phyloP scores from a whole-genome alignment of 306 rosid genomes.

The Sicyos edulis region DNA sequence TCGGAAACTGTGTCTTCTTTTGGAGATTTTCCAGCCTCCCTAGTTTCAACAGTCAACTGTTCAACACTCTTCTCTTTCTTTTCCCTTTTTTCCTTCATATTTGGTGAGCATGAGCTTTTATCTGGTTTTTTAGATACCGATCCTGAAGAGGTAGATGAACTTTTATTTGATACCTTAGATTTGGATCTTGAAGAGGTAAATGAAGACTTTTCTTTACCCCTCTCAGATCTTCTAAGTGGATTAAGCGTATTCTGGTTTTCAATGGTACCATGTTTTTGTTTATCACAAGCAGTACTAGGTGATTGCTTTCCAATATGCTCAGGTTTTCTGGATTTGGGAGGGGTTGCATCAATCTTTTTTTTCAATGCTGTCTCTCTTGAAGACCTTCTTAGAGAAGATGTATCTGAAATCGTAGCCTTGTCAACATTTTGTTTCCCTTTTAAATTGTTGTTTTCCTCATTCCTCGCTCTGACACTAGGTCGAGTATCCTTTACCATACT shows the following conservation, averaged over 20 bases:
- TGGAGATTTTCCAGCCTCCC: constrained; percentile 30
- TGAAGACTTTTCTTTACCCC: constrained; percentile 32
- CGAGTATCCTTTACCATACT: constrained; percentile 50
- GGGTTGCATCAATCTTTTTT: constrained; percentile 28
- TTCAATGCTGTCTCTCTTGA: constrained; percentile 34
- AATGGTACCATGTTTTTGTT: constrained; percentile 34
- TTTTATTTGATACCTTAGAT: constrained; percentile 24
- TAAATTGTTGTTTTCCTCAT: constrained; percentile 32
- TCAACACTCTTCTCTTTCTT: constrained; percentile 45
- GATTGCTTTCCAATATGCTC: constrained; percentile 34
- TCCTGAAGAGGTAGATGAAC: constrained; percentile 34
- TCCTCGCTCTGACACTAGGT: constrained; percentile 40
- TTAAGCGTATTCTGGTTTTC: constrained; percentile 39
- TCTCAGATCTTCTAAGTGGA: constrained; percentile 52
- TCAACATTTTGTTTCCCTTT: constrained; percentile 29
- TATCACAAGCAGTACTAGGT: constrained; percentile 26
- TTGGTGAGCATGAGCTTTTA: constrained; percentile 39
- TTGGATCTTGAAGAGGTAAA: constrained; percentile 39
- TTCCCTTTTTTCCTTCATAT: constrained; percentile 30
- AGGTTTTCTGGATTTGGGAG: constrained; percentile 38
- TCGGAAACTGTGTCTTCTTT: constrained; percentile 26
- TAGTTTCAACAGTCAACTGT: constrained; percentile 37
- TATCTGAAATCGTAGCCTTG: constrained; percentile 31
- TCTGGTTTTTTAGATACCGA: constrained; percentile 35
- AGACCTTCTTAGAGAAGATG: constrained; percentile 52